Base-by-base conservation (phyloP, 1,284 basidiomycete genomes). In the Bjerkandera adusta region DNA sequence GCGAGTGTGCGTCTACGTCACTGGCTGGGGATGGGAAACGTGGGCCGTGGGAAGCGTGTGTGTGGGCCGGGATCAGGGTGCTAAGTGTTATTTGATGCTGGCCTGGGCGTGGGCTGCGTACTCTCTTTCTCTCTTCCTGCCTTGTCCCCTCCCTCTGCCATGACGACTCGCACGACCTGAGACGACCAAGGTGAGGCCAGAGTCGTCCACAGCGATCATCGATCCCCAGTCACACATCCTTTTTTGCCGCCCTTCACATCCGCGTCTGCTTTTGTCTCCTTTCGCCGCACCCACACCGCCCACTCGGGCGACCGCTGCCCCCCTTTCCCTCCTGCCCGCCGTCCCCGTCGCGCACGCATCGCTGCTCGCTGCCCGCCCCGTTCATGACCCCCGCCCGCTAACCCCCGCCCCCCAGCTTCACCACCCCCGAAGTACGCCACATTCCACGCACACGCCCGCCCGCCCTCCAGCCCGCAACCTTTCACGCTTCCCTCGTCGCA, bases 341-440 rank as follows among this genome's bases (percentile, higher is more conserved):
- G 45, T 48, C 52, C 50, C 66, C 60, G 58, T 58, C 52, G 65
- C 62, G 41, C 63, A 10, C 60, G 57, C 57, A 35, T 64, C 61
- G 60, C 61, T 54, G 55, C 52, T 57, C 65, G 65, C 60, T 51
- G 47, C 48, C 53, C 50, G 52, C 65, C 61, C 61, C 55, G 56
- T 53, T 76, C 58, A 79, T 76, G 77, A 78, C 71, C 64, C 48
- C 11, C 63, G 63, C 57, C 76, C 75, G 77, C 76, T 80, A 68
- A 76, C 74, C 63, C 24, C 36, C 37, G 32, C 43, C 30, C 49
- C 50, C 39, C 37, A 45, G 30, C 48, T 48, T 40, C 45, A 36
- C 35, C 24, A 42, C 22, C 40, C 42, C 12, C 43, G 45, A 50
- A 47, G 45, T 33, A 41, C 36, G 30, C 38, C 34, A 27, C 36